Evolutionary conservation across 208 protist species (phyloP).

Genomic region (Acanthamoeba lenticulata): DNA sequence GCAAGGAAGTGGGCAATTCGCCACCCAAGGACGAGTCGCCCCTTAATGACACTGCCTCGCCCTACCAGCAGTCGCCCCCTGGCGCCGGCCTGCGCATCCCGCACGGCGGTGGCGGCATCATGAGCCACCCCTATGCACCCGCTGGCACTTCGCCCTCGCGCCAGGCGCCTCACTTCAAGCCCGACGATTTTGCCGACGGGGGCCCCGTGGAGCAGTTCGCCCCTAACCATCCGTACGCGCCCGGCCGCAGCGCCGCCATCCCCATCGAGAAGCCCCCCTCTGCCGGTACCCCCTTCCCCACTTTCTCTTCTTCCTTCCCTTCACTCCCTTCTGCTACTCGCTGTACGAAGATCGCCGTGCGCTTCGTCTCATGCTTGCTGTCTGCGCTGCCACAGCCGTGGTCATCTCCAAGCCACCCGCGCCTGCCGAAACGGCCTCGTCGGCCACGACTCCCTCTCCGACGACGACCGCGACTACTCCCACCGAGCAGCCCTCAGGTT

Average conservation of each 20-base stretch:
- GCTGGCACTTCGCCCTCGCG: background rate
- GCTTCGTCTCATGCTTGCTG: background rate
- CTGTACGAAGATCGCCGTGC: background rate
- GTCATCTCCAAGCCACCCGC: background rate
- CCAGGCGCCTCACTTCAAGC: background rate
- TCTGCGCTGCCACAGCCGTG: background rate
- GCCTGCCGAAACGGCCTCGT: background rate
- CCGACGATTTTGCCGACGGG: background rate
- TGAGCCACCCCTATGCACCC: background rate
- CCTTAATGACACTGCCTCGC: background rate
- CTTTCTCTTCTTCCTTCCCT: background rate
- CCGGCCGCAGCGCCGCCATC: background rate
- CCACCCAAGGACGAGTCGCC: constrained; percentile 10
- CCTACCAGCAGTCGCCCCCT: background rate
- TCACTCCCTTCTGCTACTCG: background rate
- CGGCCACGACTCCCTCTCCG: too few relatives aligned
- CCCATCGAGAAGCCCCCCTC: background rate
- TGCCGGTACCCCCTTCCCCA: background rate
- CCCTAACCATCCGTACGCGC: background rate
- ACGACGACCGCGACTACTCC: too few relatives aligned
- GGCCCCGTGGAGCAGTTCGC: background rate
- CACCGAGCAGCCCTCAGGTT: too few relatives aligned
- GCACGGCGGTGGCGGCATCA: background rate
- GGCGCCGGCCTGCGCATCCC: background rate
- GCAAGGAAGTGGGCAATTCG: background rate